phyloP scores from a whole-genome alignment of 2,329 filamentous ascomycete genomes.

The Ophiocordyceps sinensis region DNA sequence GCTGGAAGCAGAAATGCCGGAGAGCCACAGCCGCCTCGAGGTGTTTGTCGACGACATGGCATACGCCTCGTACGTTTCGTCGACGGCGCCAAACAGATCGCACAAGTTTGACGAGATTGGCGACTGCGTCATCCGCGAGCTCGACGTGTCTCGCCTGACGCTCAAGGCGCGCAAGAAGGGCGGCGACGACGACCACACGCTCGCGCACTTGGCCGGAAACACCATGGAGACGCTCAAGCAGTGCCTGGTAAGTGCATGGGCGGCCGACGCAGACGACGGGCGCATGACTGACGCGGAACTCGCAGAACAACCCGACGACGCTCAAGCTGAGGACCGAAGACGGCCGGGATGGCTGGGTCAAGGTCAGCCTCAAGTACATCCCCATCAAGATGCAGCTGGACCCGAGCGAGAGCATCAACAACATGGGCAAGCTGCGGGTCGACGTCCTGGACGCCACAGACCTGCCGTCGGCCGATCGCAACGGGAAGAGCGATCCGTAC shows the following conservation, averaged over 20 bases:
- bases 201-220: constrained; percentile 72
- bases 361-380: constrained; percentile 86
- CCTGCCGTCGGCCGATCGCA: constrained; percentile 86
- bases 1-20: constrained; percentile 73
- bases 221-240: constrained; percentile 80
- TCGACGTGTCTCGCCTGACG: constrained; percentile 92
- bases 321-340: constrained; percentile 67
- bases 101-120: constrained; percentile 82
- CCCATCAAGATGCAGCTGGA: constrained; percentile 90
- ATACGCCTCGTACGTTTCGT: constrained; percentile 76
- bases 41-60: constrained; percentile 89
- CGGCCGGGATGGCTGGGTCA: constrained; percentile 64
- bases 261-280: neutral
- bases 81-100: constrained; percentile 53
- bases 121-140: constrained; percentile 87
- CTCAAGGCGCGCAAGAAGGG: constrained; percentile 71
- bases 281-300: neutral
- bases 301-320: constrained; percentile 73
- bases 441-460: constrained; percentile 77
- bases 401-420: constrained; percentile 94
- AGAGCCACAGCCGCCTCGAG: constrained; percentile 64
- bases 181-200: constrained; percentile 60
- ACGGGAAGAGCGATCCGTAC: constrained; percentile 94
- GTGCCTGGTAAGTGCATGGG: constrained; percentile 51
- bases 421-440: constrained; percentile 91